Percentiles rank a stretch among this genome's conserved stretches.
Evolutionary conservation across 2,329 filamentous ascomycete species (phyloP).

Genomic region (Ceratocystiopsis minuta): DNA sequence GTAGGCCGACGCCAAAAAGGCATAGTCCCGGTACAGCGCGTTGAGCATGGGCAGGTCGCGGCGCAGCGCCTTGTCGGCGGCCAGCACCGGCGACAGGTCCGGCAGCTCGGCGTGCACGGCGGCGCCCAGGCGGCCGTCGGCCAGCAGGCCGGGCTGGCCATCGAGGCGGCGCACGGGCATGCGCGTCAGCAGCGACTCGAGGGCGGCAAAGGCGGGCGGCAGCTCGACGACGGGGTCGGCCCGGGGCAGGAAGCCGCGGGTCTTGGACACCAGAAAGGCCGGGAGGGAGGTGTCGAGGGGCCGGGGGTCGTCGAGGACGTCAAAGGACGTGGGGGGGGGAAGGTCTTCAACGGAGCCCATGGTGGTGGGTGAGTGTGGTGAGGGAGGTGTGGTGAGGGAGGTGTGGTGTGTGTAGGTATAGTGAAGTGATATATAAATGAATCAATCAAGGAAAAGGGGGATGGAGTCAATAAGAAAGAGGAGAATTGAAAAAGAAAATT

Average conservation of each 20-base stretch:
- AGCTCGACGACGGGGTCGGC: conserved; percentile 43
- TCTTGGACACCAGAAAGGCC: conserved; percentile 64
- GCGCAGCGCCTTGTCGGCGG: conserved; percentile 51
- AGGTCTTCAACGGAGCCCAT: conserved; percentile 22
- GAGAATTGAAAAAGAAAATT: no score
- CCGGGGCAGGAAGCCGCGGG: conserved; percentile 56
- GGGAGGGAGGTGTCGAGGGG: conserved; percentile 45
- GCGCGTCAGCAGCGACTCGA: conserved; percentile 54
- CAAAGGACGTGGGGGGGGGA: conserved; percentile 23
- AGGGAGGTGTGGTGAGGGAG: not conserved
- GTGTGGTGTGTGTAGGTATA: not conserved
- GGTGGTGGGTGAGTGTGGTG: conserved; percentile 7
- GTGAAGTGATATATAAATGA: no score
- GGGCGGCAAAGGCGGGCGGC: conserved; percentile 52
- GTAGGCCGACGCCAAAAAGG: conserved; percentile 77
- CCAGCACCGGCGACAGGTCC: conserved; percentile 40
- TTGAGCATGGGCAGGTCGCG: conserved; percentile 65
- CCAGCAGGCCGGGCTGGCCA: conserved; percentile 62
- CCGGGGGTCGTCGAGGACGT: conserved; percentile 43
- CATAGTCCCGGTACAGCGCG: conserved; percentile 79
- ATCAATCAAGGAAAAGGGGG: no score
- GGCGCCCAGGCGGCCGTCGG: conserved; percentile 53
- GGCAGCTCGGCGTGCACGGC: conserved; percentile 50
- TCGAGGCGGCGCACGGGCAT: conserved; percentile 64
- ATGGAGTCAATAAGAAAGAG: no score